Evolutionary conservation across 1,284 basidiomycete species (phyloP).

Genomic region (Vanrija sp.): DNA sequence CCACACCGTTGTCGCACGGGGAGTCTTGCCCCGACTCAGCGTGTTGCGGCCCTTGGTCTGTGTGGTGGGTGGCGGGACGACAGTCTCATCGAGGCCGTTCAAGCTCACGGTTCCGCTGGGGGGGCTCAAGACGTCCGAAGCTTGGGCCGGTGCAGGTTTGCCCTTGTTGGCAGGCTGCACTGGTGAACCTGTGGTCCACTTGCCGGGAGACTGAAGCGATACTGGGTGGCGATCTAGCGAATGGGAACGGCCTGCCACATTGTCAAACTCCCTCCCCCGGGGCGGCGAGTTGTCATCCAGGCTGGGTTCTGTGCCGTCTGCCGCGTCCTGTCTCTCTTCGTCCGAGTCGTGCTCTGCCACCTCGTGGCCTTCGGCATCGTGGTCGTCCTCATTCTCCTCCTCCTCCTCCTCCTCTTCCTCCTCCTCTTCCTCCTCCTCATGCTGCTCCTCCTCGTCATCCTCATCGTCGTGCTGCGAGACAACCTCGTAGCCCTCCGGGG

Average conservation of each 20-base stretch:
- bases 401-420: constrained; percentile 6
- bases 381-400: constrained; percentile 18
- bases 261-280: no score
- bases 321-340: no score
- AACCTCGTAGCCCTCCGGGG: constrained; percentile 36
- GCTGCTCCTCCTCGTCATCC: constrained; percentile 7
- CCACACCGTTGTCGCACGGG: constrained; percentile 3
- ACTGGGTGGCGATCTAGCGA: constrained; percentile 3
- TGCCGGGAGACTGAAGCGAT: constrained; percentile 6
- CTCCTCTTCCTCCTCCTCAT: constrained; percentile 16
- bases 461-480: constrained; percentile 5
- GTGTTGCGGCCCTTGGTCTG: constrained; percentile 7
- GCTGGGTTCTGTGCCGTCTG: no score
- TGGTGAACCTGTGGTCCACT: neutral
- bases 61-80: neutral
- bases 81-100: neutral
- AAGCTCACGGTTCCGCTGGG: constrained; percentile 8
- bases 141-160: constrained; percentile 16
- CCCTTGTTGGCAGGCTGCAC: constrained; percentile 9
- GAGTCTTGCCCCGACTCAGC: constrained; percentile 17
- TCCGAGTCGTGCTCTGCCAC: constrained; percentile 3
- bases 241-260: neutral
- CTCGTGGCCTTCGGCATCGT: constrained; percentile 6
- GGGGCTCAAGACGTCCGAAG: constrained; percentile 10
- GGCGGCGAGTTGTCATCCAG: no score